Percentiles rank a stretch among this genome's conserved stretches.
These are phyloP conservation scores for Cercophora scortea DNA, from an alignment of 495 filamentous ascomycete genomes.

Conservation along the genomic window DNA sequence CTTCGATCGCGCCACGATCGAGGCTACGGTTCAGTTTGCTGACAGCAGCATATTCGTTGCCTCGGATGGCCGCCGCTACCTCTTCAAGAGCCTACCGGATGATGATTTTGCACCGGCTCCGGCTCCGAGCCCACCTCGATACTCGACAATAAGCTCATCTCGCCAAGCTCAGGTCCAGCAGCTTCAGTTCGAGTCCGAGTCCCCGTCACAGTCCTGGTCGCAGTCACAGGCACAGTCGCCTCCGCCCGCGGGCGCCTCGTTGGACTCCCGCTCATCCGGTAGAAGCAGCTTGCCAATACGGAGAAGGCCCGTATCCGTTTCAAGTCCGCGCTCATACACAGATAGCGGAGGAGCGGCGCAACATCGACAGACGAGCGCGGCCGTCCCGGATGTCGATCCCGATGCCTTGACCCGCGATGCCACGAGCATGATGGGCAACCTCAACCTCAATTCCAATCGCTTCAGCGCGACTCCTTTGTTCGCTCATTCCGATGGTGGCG, in stretches of 20 bases:
- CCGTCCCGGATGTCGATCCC: conserved; percentile 5
- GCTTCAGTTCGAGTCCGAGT: neutral
- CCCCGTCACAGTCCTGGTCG: neutral
- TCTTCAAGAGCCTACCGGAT: conserved; percentile 19
- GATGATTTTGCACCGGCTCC: neutral
- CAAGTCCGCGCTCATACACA: conserved; percentile 9
- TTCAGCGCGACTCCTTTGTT: conserved; percentile 22
- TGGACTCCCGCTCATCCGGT: neutral
- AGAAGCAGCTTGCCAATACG: conserved; percentile 5
- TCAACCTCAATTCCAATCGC: conserved; percentile 10
- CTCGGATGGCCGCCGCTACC: conserved; percentile 22
- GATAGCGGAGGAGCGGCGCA: conserved; percentile 5
- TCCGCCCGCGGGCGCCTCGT: conserved; percentile 1
- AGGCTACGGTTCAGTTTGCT: conserved; percentile 21
- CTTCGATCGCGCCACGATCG: conserved; percentile 22
- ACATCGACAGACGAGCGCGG: neutral
- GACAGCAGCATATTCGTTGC: conserved; percentile 22
- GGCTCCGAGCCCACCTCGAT: conserved; percentile 2
- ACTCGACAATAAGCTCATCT: neutral
- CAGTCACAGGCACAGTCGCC: neutral
- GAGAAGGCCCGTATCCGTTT: conserved; percentile 16
- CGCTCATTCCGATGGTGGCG: conserved; percentile 24
- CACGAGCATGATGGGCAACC: neutral
- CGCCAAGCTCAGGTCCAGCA: neutral
- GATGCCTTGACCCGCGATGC: conserved; percentile 2